A percentile compares a stretch with the other conserved stretches of the same genome.
Conservation (phyloP, 495 filamentous ascomycete species). For the Tricharina praecox region DNA sequence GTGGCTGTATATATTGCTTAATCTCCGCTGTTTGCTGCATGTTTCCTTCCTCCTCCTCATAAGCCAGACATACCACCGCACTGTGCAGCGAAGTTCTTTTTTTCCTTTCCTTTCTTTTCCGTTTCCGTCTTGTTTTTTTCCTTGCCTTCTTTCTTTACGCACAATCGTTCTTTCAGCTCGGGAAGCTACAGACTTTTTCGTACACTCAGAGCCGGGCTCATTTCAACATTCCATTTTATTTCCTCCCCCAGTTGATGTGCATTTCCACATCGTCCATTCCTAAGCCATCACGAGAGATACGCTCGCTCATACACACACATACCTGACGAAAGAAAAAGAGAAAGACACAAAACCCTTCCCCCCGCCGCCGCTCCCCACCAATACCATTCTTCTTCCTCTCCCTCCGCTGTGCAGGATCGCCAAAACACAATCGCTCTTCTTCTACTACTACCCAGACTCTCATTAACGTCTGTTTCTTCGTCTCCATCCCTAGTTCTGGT, state of each 20-base stretch:
- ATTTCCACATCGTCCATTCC: neutral
- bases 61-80: neutral
- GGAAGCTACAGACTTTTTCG: slow-evolving; percentile 4
- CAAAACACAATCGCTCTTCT: neutral
- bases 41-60: neutral
- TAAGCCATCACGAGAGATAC: neutral
- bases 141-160: neutral
- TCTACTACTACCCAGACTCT: neutral
- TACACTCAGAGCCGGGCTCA: neutral
- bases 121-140: slow-evolving; percentile 4
- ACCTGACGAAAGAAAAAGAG: neutral
- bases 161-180: neutral
- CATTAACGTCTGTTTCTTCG: neutral
- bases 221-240: slow-evolving; percentile 4
- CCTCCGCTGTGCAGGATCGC: slow-evolving; percentile 1
- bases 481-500: neutral
- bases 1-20: slow-evolving; percentile 1
- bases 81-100: neutral
- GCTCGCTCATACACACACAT: neutral
- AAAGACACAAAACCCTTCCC: neutral
- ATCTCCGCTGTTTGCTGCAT: neutral
- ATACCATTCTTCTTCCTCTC: neutral
- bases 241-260: neutral
- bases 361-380: neutral
- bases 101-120: neutral